These are phyloP conservation scores for Nepenthes mirabilis DNA, from an alignment of 148 eudicot species.

Conservation along the genomic window DNA sequence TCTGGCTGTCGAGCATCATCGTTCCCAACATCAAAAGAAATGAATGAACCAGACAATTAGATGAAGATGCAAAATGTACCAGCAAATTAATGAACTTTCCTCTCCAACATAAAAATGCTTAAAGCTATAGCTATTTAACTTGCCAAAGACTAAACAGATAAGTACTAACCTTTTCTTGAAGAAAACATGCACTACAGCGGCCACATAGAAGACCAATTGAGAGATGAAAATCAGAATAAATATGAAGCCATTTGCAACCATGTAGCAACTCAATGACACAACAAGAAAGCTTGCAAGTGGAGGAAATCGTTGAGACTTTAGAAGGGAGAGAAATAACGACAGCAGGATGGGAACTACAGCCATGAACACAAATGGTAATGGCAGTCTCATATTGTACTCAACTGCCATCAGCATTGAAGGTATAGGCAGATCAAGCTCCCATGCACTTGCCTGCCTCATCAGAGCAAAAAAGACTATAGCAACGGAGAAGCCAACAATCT, in stretches of 20 bases:
- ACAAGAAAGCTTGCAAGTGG: constrained; percentile 44
- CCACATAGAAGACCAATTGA: constrained; percentile 37
- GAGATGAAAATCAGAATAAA: constrained; percentile 45
- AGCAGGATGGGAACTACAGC: constrained; percentile 42
- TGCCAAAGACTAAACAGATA: neutral
- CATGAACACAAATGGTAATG: constrained; percentile 46
- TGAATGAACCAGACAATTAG: too few species aligned
- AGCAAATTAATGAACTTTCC: too few species aligned
- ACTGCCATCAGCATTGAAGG: constrained; percentile 82
- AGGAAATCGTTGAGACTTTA: constrained; percentile 38
- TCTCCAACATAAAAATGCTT: neutral
- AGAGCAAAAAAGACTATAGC: constrained; percentile 75
- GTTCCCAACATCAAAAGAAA: too few species aligned
- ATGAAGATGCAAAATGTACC: too few species aligned
- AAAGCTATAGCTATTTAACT: neutral
- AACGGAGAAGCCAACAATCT: constrained; percentile 66
- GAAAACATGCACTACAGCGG: constrained; percentile 57
- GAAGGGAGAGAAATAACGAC: constrained; percentile 44
- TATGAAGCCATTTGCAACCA: constrained; percentile 58
- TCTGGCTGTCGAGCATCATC: too few species aligned
- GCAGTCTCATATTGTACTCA: constrained; percentile 72
- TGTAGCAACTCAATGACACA: constrained; percentile 63
- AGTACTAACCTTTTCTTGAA: constrained; percentile 59
- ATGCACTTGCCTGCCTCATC: constrained; percentile 79
- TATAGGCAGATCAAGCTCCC: constrained; percentile 80